Conservation (phyloP, 768 basidiomycete species). For the Boletales sp. region DNA sequence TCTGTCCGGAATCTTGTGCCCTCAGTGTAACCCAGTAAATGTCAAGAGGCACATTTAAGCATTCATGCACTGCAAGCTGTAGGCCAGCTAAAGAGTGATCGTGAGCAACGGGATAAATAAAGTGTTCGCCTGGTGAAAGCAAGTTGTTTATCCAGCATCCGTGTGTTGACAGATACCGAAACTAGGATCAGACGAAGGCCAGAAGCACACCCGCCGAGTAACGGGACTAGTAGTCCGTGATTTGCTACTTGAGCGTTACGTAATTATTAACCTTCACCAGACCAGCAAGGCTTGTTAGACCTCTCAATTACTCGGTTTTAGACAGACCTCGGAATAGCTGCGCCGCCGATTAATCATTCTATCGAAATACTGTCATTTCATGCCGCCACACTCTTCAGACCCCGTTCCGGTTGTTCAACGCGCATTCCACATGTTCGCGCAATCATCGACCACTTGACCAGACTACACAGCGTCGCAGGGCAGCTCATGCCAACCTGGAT, state of each 20-base stretch:
- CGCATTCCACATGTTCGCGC: conserved; percentile 33
- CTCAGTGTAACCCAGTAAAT: not conserved
- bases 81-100: not conserved
- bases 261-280: conserved; percentile 4
- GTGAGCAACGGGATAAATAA: too few species aligned
- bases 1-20: not conserved
- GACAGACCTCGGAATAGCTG: conserved; percentile 4
- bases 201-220: too few species aligned
- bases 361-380: conserved; percentile 14
- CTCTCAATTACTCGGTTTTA: conserved; percentile 1
- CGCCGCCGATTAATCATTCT: conserved; percentile 10
- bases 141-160: too few species aligned
- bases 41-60: not conserved
- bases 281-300: not conserved
- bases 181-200: too few species aligned
- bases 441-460: conserved; percentile 24
- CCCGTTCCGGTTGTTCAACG: conserved; percentile 29
- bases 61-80: conserved; percentile 22
- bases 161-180: too few species aligned
- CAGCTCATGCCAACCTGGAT: conserved; percentile 21
- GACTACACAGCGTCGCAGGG: conserved; percentile 21
- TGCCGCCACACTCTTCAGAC: conserved; percentile 22
- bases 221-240: too few species aligned
- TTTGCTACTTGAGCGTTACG: conserved; percentile 1
- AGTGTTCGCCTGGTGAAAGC: too few species aligned